A percentile compares a stretch with the other conserved stretches of the same genome.
Conservation (phyloP, 371 early-diverging fungal genomes). For the Mortierella sp. region DNA sequence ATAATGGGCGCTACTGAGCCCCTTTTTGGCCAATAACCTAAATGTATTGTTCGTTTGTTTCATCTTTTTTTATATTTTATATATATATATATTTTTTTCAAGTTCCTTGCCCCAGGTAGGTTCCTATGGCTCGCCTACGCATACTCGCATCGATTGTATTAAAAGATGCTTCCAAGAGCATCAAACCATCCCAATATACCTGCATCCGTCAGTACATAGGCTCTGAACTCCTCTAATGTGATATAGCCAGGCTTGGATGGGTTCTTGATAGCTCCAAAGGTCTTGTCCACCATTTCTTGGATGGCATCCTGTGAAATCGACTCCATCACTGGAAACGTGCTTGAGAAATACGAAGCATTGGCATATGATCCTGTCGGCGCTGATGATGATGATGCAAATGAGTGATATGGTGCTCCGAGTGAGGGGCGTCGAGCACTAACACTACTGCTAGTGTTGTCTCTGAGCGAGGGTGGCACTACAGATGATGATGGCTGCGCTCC, state of each 20-base stretch:
- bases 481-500: slow-evolving; percentile 7
- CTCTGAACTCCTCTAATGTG: slow-evolving; percentile 82
- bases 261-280: slow-evolving; percentile 75
- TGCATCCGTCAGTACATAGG: slow-evolving; percentile 75
- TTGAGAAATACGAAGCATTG: slow-evolving; percentile 63
- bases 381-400: slow-evolving; percentile 36
- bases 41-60: no score
- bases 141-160: slow-evolving; percentile 9
- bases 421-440: slow-evolving; percentile 45
- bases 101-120: no score
- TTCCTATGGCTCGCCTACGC: no score
- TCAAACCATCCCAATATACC: slow-evolving; percentile 81
- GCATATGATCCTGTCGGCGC: slow-evolving; percentile 54
- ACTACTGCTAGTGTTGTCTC: slow-evolving; percentile 11
- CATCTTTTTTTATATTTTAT: no score
- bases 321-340: slow-evolving; percentile 88
- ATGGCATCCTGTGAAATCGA: slow-evolving; percentile 93
- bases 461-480: neutral
- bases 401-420: slow-evolving; percentile 51
- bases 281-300: slow-evolving; percentile 93
- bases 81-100: no score
- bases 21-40: no score
- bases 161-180: slow-evolving; percentile 79
- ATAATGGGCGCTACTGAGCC: no score
- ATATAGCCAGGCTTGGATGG: slow-evolving; percentile 69